phyloP scores from a whole-genome alignment of 2,329 filamentous ascomycete genomes.

The Xylariaceae sp. region DNA sequence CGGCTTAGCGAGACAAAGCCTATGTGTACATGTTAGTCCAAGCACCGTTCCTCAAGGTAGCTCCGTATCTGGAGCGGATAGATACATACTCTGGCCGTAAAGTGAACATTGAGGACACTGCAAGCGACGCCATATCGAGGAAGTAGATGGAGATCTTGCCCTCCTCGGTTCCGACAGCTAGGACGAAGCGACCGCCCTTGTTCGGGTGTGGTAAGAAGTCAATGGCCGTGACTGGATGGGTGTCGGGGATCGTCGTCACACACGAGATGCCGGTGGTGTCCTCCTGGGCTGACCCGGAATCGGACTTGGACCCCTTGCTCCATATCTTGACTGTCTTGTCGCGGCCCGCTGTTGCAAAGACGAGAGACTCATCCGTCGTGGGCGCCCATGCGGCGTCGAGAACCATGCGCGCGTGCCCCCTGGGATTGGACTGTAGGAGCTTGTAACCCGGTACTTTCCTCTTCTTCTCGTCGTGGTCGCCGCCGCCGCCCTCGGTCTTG shows the following conservation, averaged over 20 bases:
- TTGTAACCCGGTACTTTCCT: slow-evolving; percentile 41
- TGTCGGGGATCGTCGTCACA: slow-evolving; percentile 47
- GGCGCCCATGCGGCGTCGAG: slow-evolving; percentile 82
- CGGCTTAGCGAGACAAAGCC: slow-evolving; percentile 55
- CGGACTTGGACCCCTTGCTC: slow-evolving; percentile 32
- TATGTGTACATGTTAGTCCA: slow-evolving; percentile 25
- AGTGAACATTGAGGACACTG: slow-evolving; percentile 32
- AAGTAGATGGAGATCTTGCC: slow-evolving; percentile 42
- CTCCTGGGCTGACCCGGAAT: too few relatives aligned
- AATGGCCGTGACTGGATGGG: slow-evolving; percentile 63
- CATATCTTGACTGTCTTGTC: slow-evolving; percentile 81
- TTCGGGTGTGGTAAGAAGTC: slow-evolving; percentile 50
- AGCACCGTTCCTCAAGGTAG: background rate
- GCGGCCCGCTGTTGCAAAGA: slow-evolving; percentile 83
- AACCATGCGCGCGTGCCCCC: slow-evolving; percentile 90
- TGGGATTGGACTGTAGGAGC: slow-evolving; percentile 62
- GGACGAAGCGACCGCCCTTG: slow-evolving; percentile 31
- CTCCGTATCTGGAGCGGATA: background rate
- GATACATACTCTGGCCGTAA: slow-evolving; percentile 33
- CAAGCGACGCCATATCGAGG: slow-evolving; percentile 36
- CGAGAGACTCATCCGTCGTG: slow-evolving; percentile 32
- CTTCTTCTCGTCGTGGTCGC: slow-evolving; percentile 4
- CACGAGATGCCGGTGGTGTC: too few relatives aligned
- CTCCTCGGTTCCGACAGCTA: slow-evolving; percentile 55
- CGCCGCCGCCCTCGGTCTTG: slow-evolving; percentile 8